Evolutionary conservation across 2,329 filamentous ascomycete species (phyloP), one percentile per base, ranked within the genome.

Genomic region (Dactylonectria macrodidyma): DNA sequence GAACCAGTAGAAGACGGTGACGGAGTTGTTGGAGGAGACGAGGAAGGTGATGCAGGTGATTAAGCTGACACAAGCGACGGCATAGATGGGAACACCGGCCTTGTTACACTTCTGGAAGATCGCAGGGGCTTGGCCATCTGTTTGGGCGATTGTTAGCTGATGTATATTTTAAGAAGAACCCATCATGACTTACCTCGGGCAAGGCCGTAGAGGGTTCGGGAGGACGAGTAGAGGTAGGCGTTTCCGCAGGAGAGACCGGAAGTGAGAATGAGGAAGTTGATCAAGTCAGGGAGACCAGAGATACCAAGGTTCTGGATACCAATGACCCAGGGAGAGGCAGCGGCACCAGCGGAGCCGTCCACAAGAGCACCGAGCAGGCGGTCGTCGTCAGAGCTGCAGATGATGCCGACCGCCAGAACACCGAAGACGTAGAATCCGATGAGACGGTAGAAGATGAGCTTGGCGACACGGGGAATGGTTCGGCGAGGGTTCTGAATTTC

Each of bases 391-490:
- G 81, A 87, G 73, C 86, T 88, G 60, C 88, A 82, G 30, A 88
- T 82, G 54, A 90, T 84, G 14, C 86, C 83, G 2, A 88, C 86
- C 12, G 84, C 83, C 64, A 90, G 87, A 46, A 91, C 86, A 84
- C 84, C 71, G 77, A 94, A 84, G n/a, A 93, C 86, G 80, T 93
- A 94, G 81, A 94, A 93, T 1, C 86, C 81, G 0, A 90, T 91
- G 36, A 94, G 83, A 56, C 92, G 90, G 79, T 91, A 93, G 80
- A 94, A 93, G 38, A 93, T 90, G 52, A 90, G 89, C 71, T 92
- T 93, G 81, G 88, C 93, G 1, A 92, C 92, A 65, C 86, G 87
- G 1, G 92, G 92, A 79, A 95, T 89, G 34, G 89, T 87, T 26
- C 81, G 79, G 48, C 91, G 86, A 2, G 91, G 91, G 76, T 92